phyloP scores from a whole-genome alignment of 2,329 filamentous ascomycete genomes.

The Graphiopsis chlorocephala region DNA sequence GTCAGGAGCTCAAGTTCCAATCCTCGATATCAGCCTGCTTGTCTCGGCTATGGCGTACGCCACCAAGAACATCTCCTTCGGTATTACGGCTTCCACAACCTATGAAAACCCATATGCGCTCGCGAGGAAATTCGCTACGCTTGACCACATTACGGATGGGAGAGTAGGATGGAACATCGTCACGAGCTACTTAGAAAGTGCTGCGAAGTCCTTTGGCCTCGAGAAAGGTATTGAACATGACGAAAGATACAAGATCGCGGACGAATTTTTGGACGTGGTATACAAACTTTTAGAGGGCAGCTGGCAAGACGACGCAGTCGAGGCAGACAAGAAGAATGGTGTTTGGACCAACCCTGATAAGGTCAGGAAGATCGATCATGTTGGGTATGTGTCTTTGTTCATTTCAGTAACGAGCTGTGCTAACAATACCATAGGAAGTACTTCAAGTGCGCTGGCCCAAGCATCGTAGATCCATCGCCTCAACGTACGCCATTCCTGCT shows the following conservation, averaged over 20 bases:
- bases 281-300: constrained; percentile 33
- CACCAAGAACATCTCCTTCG: constrained; percentile 43
- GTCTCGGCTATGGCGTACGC: constrained; percentile 48
- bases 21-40: constrained; percentile 52
- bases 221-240: constrained; percentile 49
- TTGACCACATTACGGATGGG: constrained; percentile 39
- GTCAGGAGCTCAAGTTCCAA: constrained; percentile 65
- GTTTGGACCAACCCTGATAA: constrained; percentile 57
- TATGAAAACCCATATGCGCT: constrained; percentile 38
- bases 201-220: constrained; percentile 48
- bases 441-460: constrained; percentile 45
- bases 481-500: constrained; percentile 58
- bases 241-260: constrained; percentile 48
- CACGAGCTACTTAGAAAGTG: constrained; percentile 48
- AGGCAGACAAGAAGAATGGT: constrained; percentile 56
- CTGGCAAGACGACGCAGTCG: constrained; percentile 33
- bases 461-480: constrained; percentile 55
- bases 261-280: constrained; percentile 43
- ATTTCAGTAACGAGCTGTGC: neutral
- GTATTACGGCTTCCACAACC: constrained; percentile 38
- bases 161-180: constrained; percentile 51
- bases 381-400: constrained; percentile 16
- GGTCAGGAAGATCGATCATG: constrained; percentile 52
- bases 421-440: constrained; percentile 30
- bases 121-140: constrained; percentile 35